phyloP scores from a whole-genome alignment of 768 basidiomycete species.

The Rubroboletus satanas region DNA sequence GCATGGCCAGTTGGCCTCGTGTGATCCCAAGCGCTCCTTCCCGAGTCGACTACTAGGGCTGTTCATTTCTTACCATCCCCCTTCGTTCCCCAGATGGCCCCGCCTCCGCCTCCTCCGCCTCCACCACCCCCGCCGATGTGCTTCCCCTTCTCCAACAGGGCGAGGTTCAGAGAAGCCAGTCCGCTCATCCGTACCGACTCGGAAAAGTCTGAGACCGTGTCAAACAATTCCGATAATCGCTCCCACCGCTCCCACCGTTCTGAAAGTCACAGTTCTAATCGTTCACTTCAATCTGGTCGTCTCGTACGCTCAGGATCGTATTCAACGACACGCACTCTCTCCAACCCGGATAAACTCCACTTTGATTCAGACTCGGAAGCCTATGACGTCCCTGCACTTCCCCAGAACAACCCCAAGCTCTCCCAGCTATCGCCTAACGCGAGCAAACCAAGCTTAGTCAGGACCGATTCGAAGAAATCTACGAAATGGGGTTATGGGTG shows the following conservation, averaged over 20 bases:
- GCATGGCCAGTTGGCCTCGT: conserved; percentile 29
- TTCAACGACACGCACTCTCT: conserved; percentile 40
- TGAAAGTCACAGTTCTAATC: conserved; percentile 19
- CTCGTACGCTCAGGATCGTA: conserved; percentile 41
- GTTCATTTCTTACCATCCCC: conserved; percentile 17
- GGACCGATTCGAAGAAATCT: conserved; percentile 54
- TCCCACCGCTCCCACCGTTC: conserved; percentile 28
- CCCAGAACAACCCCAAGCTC: conserved; percentile 39
- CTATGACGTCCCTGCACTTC: conserved; percentile 40
- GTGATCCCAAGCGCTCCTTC: conserved; percentile 17
- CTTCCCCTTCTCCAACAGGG: conserved; percentile 46
- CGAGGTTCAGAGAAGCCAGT: conserved; percentile 27
- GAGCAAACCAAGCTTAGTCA: conserved; percentile 45
- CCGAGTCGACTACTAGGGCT: conserved; percentile 13
- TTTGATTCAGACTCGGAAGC: conserved; percentile 61
- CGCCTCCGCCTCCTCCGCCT: conserved; percentile 50
- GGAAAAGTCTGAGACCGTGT: conserved; percentile 44
- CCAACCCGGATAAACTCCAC: conserved; percentile 45
- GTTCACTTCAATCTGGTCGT: conserved; percentile 22
- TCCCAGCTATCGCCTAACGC: conserved; percentile 35
- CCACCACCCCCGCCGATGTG: conserved; percentile 53
- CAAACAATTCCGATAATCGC: conserved; percentile 31
- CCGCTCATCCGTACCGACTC: conserved; percentile 34
- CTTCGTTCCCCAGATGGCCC: conserved; percentile 40
- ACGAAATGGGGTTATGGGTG: conserved; percentile 69